A percentile compares a stretch with the other conserved stretches of the same genome.
Evolutionary conservation across 2,329 filamentous ascomycete genomes (phyloP).

Genomic region (Ophiosphaerella narmari): DNA sequence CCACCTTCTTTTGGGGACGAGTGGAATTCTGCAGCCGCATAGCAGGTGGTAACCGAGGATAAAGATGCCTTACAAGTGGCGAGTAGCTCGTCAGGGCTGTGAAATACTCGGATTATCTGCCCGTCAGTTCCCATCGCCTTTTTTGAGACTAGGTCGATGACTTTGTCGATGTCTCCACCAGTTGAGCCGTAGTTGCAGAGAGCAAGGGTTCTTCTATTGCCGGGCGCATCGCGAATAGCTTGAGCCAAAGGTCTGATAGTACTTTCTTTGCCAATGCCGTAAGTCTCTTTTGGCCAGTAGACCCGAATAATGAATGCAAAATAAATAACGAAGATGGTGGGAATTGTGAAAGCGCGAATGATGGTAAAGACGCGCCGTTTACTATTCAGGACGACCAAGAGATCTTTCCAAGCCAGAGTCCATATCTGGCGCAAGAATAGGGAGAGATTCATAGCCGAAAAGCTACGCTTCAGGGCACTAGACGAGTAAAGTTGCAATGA

Average conservation of each 20-base stretch:
- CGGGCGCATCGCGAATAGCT: conserved; percentile 61
- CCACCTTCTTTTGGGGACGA: conserved; percentile 71
- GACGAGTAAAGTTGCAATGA: too few species aligned
- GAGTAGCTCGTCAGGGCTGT: conserved; percentile 59
- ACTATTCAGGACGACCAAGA: conserved; percentile 56
- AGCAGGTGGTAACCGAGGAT: conserved; percentile 68
- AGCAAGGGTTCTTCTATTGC: conserved; percentile 67
- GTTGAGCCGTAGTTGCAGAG: conserved; percentile 73
- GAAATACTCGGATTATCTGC: conserved; percentile 59
- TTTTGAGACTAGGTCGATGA: conserved; percentile 66
- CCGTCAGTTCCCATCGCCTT: conserved; percentile 58
- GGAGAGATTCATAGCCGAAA: conserved; percentile 9
- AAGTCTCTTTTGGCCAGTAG: conserved; percentile 73
- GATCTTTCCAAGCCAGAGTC: conserved; percentile 59
- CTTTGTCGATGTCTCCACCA: conserved; percentile 70
- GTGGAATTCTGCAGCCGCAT: conserved; percentile 73
- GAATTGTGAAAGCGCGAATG: conserved; percentile 58
- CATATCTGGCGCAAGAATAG: conserved; percentile 54
- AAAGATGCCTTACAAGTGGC: conserved; percentile 61
- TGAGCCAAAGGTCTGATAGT: conserved; percentile 66
- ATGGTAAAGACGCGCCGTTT: conserved; percentile 55
- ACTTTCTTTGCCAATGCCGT: conserved; percentile 66
- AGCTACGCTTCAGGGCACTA: not conserved
- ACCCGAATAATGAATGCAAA: conserved; percentile 60
- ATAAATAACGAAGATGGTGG: conserved; percentile 51